Evolutionary conservation across 768 basidiomycete genomes (phyloP).

Genomic region (Astraeus odoratus): DNA sequence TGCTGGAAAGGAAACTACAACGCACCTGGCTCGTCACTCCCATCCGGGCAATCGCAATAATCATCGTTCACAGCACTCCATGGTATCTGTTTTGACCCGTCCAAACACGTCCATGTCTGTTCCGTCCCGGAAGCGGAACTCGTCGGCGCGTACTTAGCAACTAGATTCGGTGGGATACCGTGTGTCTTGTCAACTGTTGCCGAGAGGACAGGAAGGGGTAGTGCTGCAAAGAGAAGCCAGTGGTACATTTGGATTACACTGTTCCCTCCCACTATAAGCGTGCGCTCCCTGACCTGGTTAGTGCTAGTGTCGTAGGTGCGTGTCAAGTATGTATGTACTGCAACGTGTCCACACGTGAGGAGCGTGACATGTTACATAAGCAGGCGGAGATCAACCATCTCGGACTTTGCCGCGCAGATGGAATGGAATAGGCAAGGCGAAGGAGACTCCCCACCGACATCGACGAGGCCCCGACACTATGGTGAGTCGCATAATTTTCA

Average conservation of each 20-base stretch:
- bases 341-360: not conserved
- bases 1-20: not conserved
- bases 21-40: conserved; percentile 91
- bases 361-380: conserved; percentile 18
- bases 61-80: conserved; percentile 88
- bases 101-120: conserved; percentile 67
- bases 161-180: conserved; percentile 51
- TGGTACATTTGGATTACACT: conserved; percentile 33
- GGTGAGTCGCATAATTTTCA: conserved; percentile 18
- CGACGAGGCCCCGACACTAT: conserved; percentile 23
- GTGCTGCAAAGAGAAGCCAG: conserved; percentile 37
- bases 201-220: conserved; percentile 34
- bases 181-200: conserved; percentile 41
- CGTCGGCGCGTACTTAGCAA: conserved; percentile 48
- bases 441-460: conserved; percentile 16
- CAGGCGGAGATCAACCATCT: conserved; percentile 14
- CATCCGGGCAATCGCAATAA: conserved; percentile 89
- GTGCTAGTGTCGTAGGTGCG: not conserved
- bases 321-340: not conserved
- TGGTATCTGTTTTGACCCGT: conserved; percentile 70
- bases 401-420: conserved; percentile 16
- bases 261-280: not conserved
- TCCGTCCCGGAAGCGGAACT: conserved; percentile 34
- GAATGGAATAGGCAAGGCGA: not conserved
- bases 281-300: not conserved